Conservation (phyloP, 2,329 filamentous ascomycete species). For the Hymenoscyphus albidus region DNA sequence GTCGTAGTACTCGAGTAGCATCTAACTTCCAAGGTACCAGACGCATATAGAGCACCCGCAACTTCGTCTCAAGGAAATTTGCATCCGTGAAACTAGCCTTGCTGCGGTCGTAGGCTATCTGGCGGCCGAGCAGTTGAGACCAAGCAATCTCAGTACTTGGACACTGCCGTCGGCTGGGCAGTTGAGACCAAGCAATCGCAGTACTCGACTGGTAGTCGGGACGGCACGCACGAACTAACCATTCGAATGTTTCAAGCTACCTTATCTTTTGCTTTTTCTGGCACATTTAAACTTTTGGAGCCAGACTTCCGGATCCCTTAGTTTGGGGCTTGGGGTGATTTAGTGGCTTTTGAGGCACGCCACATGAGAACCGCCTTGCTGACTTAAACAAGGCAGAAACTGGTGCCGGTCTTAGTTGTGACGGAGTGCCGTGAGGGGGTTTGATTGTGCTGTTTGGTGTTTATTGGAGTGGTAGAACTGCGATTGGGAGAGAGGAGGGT, state of each 20-base stretch:
- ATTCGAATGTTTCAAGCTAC: not conserved
- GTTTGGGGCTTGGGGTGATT: not conserved
- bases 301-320: not conserved
- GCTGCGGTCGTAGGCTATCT: not conserved
- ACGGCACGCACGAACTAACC: not conserved
- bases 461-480: not conserved
- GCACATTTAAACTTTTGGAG: not conserved
- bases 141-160: too few species aligned
- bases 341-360: not conserved
- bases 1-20: not conserved
- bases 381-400: not conserved
- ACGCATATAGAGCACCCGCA: not conserved
- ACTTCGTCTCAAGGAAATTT: not conserved
- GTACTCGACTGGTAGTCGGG: not conserved
- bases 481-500: not conserved
- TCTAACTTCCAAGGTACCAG: not conserved
- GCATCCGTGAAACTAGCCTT: not conserved
- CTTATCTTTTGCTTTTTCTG: not conserved
- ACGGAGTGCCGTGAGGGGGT: not conserved
- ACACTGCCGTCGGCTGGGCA: not conserved
- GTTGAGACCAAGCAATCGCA: not conserved
- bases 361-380: not conserved
- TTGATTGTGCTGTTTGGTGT: too few species aligned
- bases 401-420: not conserved
- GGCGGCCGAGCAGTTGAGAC: not conserved